Evolutionary conservation across 2,329 filamentous ascomycete genomes (phyloP).

Genomic region (Fusarium compactum): DNA sequence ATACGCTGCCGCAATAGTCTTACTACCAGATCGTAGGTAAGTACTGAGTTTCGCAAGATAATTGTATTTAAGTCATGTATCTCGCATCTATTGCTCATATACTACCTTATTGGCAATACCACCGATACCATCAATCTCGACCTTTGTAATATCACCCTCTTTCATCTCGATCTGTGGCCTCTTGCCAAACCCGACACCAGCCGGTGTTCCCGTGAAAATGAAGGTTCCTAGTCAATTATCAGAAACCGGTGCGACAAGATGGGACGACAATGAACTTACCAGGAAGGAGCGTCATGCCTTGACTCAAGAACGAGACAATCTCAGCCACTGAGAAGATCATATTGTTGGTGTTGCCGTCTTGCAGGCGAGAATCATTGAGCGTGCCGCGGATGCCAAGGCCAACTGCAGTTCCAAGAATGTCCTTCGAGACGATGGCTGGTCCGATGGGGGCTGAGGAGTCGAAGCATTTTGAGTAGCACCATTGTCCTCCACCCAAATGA

Average conservation of each 20-base stretch:
- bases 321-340: neutral
- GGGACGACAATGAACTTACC: too few relatives aligned
- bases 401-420: neutral
- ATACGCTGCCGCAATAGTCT: too few relatives aligned
- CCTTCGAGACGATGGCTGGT: neutral
- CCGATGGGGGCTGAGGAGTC: neutral
- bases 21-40: too few relatives aligned
- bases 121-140: neutral
- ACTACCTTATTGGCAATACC: neutral
- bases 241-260: too few relatives aligned
- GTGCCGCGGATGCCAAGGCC: neutral
- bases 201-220: neutral
- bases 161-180: neutral
- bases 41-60: too few relatives aligned
- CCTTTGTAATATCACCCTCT: neutral
- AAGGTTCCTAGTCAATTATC: neutral
- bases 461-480: neutral
- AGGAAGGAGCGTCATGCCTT: neutral
- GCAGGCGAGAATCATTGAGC: neutral
- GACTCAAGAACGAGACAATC: neutral
- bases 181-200: neutral
- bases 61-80: neutral
- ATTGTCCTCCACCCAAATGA: neutral
- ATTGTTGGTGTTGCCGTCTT: neutral
- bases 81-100: neutral